These are phyloP conservation scores for Colletotrichum chrysophilum DNA, from an alignment of 2,329 filamentous ascomycete genomes.

Conservation along the genomic window DNA sequence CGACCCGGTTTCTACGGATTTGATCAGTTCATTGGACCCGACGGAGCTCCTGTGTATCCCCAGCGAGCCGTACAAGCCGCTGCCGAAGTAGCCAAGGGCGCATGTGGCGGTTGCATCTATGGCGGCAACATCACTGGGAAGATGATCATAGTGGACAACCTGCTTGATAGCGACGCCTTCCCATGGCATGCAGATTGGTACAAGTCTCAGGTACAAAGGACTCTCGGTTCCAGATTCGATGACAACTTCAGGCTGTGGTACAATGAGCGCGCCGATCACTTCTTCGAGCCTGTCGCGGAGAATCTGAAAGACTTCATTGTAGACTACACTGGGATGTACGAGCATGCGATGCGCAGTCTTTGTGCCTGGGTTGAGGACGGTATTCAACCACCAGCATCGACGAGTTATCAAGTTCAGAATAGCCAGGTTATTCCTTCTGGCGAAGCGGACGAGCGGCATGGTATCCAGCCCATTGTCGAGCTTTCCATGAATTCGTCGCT, in stretches of 20 bases:
- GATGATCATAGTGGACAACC: constrained; percentile 25
- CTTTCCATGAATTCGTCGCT: neutral
- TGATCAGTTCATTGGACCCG: constrained; percentile 15
- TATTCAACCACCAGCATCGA: neutral
- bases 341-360: constrained; percentile 25
- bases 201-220: constrained; percentile 2
- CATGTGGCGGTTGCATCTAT: neutral
- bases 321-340: constrained; percentile 18
- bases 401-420: neutral
- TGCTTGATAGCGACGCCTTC: constrained; percentile 24
- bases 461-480: constrained; percentile 23
- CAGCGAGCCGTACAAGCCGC: constrained; percentile 7
- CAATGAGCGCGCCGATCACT: constrained; percentile 24
- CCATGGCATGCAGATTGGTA: constrained; percentile 29
- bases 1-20: constrained; percentile 15
- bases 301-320: neutral
- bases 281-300: neutral
- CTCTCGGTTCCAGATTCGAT: constrained; percentile 1
- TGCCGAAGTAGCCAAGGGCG: neutral
- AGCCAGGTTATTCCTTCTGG: constrained; percentile 15
- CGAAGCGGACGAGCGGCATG: neutral
- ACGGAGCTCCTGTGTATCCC: neutral
- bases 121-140: constrained; percentile 23
- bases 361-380: constrained; percentile 24
- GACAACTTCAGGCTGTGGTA: constrained; percentile 24